Conservation (phyloP, 2,329 filamentous ascomycete genomes). For the Diaporthe sp. region DNA sequence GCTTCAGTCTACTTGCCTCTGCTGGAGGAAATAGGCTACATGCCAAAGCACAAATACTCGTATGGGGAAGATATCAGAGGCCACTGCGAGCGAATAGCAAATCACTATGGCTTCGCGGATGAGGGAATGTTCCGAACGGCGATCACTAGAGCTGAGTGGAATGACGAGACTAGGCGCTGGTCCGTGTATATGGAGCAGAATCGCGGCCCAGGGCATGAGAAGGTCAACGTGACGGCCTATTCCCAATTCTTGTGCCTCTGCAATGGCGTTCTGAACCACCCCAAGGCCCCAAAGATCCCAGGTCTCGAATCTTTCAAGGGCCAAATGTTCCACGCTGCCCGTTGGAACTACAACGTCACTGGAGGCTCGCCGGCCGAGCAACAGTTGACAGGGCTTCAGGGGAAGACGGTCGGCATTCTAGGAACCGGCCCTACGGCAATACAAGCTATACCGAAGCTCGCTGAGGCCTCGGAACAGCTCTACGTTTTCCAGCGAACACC, state of each 20-base stretch:
- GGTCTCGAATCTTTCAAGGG: constrained; percentile 59
- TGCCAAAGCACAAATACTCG: constrained; percentile 63
- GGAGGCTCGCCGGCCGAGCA: constrained; percentile 57
- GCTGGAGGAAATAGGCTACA: constrained; percentile 71
- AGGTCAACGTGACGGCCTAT: constrained; percentile 50
- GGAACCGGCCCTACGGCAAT: constrained; percentile 65
- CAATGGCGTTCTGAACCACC: constrained; percentile 55
- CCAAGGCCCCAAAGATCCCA: constrained; percentile 58
- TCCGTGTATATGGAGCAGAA: constrained; percentile 39
- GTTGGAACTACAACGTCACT: constrained; percentile 60
- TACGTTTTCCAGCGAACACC: constrained; percentile 72
- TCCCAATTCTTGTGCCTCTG: constrained; percentile 57
- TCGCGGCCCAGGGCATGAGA: constrained; percentile 41
- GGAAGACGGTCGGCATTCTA: constrained; percentile 62
- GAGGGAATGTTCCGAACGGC: constrained; percentile 62
- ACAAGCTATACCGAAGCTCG: constrained; percentile 60
- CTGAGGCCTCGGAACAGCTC: constrained; percentile 61
- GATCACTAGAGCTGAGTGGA: constrained; percentile 55
- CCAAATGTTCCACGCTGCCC: constrained; percentile 59
- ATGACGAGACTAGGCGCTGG: constrained; percentile 51
- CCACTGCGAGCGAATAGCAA: constrained; percentile 60
- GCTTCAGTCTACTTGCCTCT: constrained; percentile 71
- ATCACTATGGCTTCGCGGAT: constrained; percentile 59
- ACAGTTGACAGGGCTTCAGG: constrained; percentile 59
- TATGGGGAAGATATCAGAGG: constrained; percentile 56